Conservation (phyloP, 2,329 filamentous ascomycete genomes). For the Macroventuria anomochaeta region DNA sequence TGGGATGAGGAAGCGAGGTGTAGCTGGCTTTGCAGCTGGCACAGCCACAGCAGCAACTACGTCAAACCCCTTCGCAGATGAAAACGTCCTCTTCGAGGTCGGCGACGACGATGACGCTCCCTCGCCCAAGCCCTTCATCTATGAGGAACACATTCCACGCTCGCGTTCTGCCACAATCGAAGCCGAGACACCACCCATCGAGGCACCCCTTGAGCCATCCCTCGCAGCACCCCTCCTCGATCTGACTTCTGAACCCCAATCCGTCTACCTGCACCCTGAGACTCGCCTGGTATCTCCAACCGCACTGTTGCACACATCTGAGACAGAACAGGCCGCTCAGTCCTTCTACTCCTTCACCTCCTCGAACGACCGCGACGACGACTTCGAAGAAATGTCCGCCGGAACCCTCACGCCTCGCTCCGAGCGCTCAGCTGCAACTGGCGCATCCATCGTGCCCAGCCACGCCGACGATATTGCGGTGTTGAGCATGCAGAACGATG, state of each 20-base stretch:
- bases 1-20: slow-evolving; percentile 39
- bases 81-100: slow-evolving; percentile 53
- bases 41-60: slow-evolving; percentile 40
- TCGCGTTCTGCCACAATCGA: slow-evolving; percentile 38
- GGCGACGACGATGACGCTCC: slow-evolving; percentile 42
- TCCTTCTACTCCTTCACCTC: slow-evolving; percentile 49
- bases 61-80: slow-evolving; percentile 56
- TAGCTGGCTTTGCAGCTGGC: slow-evolving; percentile 50
- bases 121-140: slow-evolving; percentile 35
- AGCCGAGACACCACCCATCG: slow-evolving; percentile 17
- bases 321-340: slow-evolving; percentile 34
- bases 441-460: slow-evolving; percentile 38
- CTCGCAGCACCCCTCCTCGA: slow-evolving; percentile 38
- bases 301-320: slow-evolving; percentile 27
- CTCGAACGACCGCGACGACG: slow-evolving; percentile 30
- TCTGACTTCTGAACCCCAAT: slow-evolving; percentile 29
- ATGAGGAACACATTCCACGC: slow-evolving; percentile 25
- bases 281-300: slow-evolving; percentile 5
- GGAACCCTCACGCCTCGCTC: slow-evolving; percentile 50
- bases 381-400: slow-evolving; percentile 40
- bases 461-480: slow-evolving; percentile 46
- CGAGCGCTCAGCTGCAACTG: slow-evolving; percentile 39
- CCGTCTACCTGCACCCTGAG: slow-evolving; percentile 16
- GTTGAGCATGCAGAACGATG: slow-evolving; percentile 44
- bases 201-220: background rate